Conservation (phyloP, 2,329 filamentous ascomycete species). For the Botryotinia calthae region DNA sequence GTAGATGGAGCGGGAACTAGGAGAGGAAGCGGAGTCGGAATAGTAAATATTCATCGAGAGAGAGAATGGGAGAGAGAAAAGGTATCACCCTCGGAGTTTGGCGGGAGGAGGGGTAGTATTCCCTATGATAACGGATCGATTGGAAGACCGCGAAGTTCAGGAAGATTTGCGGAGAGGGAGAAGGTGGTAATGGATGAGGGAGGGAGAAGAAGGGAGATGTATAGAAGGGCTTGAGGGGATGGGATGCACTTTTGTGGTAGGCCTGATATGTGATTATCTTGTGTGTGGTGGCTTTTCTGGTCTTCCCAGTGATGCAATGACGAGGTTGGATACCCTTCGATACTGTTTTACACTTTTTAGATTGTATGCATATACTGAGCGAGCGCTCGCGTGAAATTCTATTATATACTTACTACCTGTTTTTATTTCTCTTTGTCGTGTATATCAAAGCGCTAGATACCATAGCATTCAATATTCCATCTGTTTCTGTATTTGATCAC, state of each 20-base stretch:
- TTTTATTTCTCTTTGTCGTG: background rate
- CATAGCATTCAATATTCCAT: background rate
- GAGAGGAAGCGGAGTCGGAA: background rate
- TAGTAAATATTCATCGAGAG: background rate
- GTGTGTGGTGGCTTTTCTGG: background rate
- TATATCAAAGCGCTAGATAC: background rate
- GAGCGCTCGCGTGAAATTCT: background rate
- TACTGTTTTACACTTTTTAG: background rate
- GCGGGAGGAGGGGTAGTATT: background rate
- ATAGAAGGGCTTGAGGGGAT: background rate
- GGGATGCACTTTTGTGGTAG: background rate
- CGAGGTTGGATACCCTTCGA: background rate
- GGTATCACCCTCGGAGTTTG: background rate
- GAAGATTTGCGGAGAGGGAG: conserved; percentile 9
- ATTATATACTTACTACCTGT: background rate
- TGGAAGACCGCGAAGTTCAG: background rate
- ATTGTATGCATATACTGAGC: background rate
- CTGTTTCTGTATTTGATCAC: background rate
- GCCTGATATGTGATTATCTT: background rate
- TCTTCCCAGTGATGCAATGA: background rate
- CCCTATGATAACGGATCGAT: background rate
- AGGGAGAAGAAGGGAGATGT: conserved; percentile 5
- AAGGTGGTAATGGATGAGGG: conserved; percentile 12
- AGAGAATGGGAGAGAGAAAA: conserved; percentile 1
- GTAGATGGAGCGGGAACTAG: background rate